A percentile compares a stretch with the other conserved stretches of the same genome.
phyloP scores from a whole-genome alignment of 257 asterid genomes.

The Asclepias syriaca region DNA sequence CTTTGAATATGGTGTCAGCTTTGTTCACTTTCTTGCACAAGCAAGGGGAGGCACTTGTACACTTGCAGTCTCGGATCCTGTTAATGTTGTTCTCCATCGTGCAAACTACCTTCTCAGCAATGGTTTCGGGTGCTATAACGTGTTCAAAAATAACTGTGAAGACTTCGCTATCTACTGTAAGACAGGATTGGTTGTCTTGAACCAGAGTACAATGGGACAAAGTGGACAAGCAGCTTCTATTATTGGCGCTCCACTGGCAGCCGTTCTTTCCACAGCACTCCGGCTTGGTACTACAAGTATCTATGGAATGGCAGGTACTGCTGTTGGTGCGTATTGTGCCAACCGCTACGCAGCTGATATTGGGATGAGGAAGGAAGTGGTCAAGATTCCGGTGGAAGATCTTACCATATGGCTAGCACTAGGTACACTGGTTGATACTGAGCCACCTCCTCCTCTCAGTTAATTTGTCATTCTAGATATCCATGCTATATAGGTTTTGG shows the following conservation, averaged over 20 bases:
- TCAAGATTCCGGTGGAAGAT: conserved; percentile 64
- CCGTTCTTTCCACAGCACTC: conserved; percentile 67
- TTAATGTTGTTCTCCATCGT: conserved; percentile 56
- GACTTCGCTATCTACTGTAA: conserved; percentile 95
- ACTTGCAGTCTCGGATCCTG: conserved; percentile 62
- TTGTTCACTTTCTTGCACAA: conserved; percentile 69
- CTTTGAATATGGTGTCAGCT: conserved; percentile 74
- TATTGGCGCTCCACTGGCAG: conserved; percentile 84
- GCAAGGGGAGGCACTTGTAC: conserved; percentile 98
- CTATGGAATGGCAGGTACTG: conserved; percentile 70
- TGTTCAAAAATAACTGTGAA: conserved; percentile 87
- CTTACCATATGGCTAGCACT: conserved; percentile 51
- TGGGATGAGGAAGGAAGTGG: conserved; percentile 83
- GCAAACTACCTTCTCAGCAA: conserved; percentile 70
- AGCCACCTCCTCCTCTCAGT: conserved; percentile 25
- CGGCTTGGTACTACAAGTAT: conserved; percentile 65
- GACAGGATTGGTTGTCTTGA: conserved; percentile 76
- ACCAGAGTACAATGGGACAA: conserved; percentile 71
- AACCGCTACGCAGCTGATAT: conserved; percentile 84
- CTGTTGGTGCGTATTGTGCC: conserved; percentile 73
- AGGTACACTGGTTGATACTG: conserved; percentile 50
- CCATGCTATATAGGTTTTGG: not conserved
- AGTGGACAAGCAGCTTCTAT: conserved; percentile 90
- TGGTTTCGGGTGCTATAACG: conserved; percentile 82
- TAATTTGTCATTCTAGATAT: conserved; percentile 14